phyloP scores from a whole-genome alignment of 2,329 filamentous ascomycete genomes.

The Graphium sp. region DNA sequence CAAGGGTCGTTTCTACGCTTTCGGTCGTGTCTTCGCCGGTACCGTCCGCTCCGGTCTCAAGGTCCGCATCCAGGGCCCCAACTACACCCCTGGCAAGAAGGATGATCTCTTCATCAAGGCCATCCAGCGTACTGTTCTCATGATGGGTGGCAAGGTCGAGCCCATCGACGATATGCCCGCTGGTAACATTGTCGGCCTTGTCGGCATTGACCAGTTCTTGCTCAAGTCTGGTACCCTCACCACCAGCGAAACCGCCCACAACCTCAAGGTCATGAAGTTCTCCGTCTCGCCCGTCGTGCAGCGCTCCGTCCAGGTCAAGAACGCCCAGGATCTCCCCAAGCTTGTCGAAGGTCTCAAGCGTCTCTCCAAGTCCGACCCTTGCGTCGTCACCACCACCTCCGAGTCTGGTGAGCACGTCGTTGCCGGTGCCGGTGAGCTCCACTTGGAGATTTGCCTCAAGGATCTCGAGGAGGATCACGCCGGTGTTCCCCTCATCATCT shows the following conservation, averaged over 20 bases:
- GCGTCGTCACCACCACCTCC: conserved; percentile 78
- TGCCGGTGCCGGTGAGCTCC: conserved; percentile 96
- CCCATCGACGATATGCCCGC: conserved; percentile 97
- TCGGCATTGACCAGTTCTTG: conserved; percentile 99
- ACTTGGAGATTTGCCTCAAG: conserved; percentile 99
- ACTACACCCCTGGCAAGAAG: conserved; percentile 97
- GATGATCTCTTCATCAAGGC: conserved; percentile 98
- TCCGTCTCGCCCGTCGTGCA: conserved; percentile 98
- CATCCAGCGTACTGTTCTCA: conserved; percentile 98
- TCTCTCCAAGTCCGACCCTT: conserved; percentile 99
- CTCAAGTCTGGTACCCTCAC: conserved; percentile 99
- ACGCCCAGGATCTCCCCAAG: conserved; percentile 98
- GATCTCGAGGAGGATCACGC: conserved; percentile 99
- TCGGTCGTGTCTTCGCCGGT: conserved; percentile 99
- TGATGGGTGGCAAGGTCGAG: conserved; percentile 99
- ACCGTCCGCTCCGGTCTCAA: conserved; percentile 95
- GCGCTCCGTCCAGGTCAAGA: conserved; percentile 99
- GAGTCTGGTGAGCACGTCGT: conserved; percentile 98
- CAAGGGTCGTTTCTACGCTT: conserved; percentile 99
- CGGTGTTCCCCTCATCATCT: conserved; percentile 92
- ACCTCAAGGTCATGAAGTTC: conserved; percentile 99
- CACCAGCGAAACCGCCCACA: conserved; percentile 94
- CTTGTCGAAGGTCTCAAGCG: conserved; percentile 99
- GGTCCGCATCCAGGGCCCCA: conserved; percentile 99
- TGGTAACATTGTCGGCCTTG: conserved; percentile 98